Conservation (phyloP, 768 basidiomycete genomes). For the Kwoniella botswanensis region DNA sequence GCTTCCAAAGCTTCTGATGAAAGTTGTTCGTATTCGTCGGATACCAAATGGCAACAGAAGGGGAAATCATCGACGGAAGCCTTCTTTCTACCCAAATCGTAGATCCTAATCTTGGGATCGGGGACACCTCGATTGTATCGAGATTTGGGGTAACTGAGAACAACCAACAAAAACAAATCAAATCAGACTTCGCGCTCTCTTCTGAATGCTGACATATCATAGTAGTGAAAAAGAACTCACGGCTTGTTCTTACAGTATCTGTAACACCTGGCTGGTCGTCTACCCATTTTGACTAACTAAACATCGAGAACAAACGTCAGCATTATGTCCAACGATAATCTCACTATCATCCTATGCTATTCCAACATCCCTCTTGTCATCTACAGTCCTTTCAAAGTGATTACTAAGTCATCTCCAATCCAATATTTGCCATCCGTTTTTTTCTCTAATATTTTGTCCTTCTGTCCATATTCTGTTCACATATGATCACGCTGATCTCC, state of each 20-base stretch:
- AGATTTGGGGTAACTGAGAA: constrained; percentile 58
- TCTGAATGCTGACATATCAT: no score
- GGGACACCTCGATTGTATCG: constrained; percentile 98
- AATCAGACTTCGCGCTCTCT: not conserved
- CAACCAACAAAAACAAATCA: not conserved
- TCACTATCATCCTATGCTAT: not conserved
- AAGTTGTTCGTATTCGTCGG: constrained; percentile 96
- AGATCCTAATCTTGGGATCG: constrained; percentile 91
- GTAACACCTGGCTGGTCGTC: constrained; percentile 96
- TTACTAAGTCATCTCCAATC: not conserved
- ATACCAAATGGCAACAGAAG: constrained; percentile 88
- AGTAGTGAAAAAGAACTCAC: constrained; percentile 27
- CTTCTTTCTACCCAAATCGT: constrained; percentile 93
- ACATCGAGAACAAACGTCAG: not conserved
- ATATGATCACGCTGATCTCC: not conserved
- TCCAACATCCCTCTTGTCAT: constrained; percentile 15
- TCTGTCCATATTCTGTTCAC: not conserved
- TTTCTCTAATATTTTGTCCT: not conserved
- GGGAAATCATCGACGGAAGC: constrained; percentile 98
- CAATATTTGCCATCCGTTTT: not conserved
- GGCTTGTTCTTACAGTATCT: constrained; percentile 99
- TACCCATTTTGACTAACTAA: constrained; percentile 73
- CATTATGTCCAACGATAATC: not conserved
- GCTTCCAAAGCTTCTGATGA: constrained; percentile 96
- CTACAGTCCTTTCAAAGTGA: not conserved